These are phyloP conservation scores for Sextonia rubra DNA, from an alignment of 164 flowering plant species.

Conservation along the genomic window DNA sequence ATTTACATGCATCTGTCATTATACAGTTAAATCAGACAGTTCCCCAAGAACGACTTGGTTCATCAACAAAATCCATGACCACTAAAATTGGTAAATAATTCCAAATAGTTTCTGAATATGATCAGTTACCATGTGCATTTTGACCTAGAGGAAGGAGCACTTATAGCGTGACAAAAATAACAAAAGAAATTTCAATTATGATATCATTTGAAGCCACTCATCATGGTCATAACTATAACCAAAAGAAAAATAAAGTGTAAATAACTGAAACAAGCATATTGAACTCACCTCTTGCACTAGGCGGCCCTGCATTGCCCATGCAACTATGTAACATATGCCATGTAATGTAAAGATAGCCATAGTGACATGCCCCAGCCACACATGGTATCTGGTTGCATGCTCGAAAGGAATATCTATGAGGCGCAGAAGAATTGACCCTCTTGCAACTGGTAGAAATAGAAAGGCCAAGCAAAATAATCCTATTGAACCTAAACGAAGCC, in stretches of 20 bases:
- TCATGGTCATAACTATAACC: not conserved
- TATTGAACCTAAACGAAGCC: conserved; percentile 62
- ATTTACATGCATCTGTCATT: not conserved
- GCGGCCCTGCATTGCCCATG: conserved; percentile 58
- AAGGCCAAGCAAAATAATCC: conserved; percentile 72
- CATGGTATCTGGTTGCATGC: conserved; percentile 89
- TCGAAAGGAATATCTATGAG: conserved; percentile 87
- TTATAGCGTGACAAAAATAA: not conserved
- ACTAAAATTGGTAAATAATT: too few relatives aligned
- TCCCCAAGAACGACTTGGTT: too few relatives aligned
- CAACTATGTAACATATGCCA: conserved; percentile 54
- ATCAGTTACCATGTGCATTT: too few relatives aligned
- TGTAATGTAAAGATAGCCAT: conserved; percentile 76
- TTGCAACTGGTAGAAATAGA: conserved; percentile 78
- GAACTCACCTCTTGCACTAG: conserved; percentile 57
- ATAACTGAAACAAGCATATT: not conserved
- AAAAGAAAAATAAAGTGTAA: not conserved
- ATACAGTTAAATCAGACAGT: not conserved
- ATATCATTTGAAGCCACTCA: too few relatives aligned
- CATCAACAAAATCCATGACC: too few relatives aligned
- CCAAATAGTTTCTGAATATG: too few relatives aligned
- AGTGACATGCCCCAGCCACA: conserved; percentile 94
- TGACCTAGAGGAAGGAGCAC: too few relatives aligned
- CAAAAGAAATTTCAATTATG: too few relatives aligned
- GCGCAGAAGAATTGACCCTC: conserved; percentile 88